Base-by-base conservation (phyloP, 768 basidiomycete genomes). In the Boletus rubescentipes region DNA sequence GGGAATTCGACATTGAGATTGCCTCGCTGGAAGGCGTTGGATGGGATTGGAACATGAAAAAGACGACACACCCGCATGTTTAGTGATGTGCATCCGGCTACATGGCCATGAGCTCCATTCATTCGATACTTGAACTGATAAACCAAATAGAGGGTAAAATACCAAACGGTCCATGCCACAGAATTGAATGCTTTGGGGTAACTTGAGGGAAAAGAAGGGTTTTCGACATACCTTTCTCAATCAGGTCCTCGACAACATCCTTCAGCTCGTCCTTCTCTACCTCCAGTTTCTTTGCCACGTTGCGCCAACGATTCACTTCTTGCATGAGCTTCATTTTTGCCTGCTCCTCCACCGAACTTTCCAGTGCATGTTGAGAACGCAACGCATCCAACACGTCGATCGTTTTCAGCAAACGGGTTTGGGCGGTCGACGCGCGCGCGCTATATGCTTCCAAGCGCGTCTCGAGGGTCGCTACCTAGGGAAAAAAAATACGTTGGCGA, bases 141-240 rank as follows among this genome's bases (percentile, higher is more conserved):
- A 36, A 51, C 34, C 18, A 49, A 55, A 42, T 23, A 30, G 9
- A 30, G 15, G 20, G 11, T 7, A 16, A 5, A 34, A 29, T 23
- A 18, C 2, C 45, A 32, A 20, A 31, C n/a, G n/a, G 20, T 21
- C 21, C 46, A 48, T 40, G 39, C 29, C 52, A 46, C 45, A 31
- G n/a, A 32, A 47, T 40, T 31, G 34, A 53, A 62, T 34, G 32
- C 42, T 23, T 26, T 34, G 15, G 29, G 26, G 37, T 14, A 18
- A 42, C 23, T 9, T 9, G 36, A 21, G 15, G 26, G 18, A 44
- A 18, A 34, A 26, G 9, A 16, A 29, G 21, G 10, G 11, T 5
- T 29, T 32, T 16, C 23, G 18, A 71, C 80, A 37, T 59, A 85
- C 85, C 80, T 81, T 82, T 84, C 65, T 83, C 75, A n/a, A 83